phyloP scores from a whole-genome alignment of 179 eudicot genomes.

The Nepenthes alata region DNA sequence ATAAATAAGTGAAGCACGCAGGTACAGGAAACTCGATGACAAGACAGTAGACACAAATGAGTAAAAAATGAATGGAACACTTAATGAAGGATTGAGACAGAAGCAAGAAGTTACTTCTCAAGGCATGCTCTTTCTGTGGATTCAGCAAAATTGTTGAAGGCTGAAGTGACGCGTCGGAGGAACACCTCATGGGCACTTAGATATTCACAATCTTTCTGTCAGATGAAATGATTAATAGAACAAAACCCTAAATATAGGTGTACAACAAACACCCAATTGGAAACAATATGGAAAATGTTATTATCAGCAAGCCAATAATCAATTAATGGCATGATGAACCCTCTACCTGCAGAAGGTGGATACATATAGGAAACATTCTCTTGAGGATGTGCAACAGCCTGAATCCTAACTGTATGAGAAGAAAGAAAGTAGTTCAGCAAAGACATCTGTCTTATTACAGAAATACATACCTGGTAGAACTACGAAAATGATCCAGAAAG shows the following conservation, averaged over 20 bases:
- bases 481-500: too few relatives aligned
- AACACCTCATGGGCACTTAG: conserved; percentile 76
- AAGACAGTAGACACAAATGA: background rate
- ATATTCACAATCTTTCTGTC: conserved; percentile 90
- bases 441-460: too few relatives aligned
- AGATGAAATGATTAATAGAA: background rate
- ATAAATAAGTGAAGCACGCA: background rate
- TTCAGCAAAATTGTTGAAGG: conserved; percentile 92
- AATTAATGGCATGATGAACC: background rate
- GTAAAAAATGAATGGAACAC: background rate
- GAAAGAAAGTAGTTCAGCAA: background rate
- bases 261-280: too few relatives aligned
- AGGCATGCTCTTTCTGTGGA: conserved; percentile 76
- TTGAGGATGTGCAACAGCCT: conserved; percentile 87
- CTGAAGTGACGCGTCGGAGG: conserved; percentile 61
- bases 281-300: background rate
- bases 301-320: background rate
- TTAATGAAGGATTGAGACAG: background rate
- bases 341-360: conserved; percentile 75
- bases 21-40: background rate
- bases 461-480: too few relatives aligned
- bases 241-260: background rate
- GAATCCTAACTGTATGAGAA: conserved; percentile 52
- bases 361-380: conserved; percentile 86
- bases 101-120: conserved; percentile 47